These are phyloP conservation scores for Pythium dissimile DNA, from an alignment of 352 stramenopile species.

Conservation along the genomic window DNA sequence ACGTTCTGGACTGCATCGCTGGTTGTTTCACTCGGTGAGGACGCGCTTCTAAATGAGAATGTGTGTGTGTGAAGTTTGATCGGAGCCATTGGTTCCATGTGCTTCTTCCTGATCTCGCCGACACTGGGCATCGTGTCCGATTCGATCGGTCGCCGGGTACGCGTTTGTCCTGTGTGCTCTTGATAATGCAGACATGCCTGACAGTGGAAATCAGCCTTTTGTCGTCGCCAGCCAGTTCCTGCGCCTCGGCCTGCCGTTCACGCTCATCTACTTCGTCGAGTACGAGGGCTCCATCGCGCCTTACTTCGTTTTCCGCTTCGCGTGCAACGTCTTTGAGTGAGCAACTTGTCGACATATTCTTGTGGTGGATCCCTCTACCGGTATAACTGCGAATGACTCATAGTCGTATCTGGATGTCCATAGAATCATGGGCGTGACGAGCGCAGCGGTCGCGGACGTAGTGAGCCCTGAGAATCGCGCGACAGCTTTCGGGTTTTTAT, in stretches of 20 bases:
- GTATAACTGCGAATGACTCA: background rate
- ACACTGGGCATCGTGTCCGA: constrained; percentile 77
- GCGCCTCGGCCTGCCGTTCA: constrained; percentile 55
- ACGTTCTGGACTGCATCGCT: background rate
- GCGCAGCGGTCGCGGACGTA: constrained; percentile 59
- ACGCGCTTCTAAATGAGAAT: background rate
- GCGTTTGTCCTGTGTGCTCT: no score
- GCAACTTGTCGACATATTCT: background rate
- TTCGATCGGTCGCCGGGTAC: constrained; percentile 74
- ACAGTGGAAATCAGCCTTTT: no score
- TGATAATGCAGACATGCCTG: no score
- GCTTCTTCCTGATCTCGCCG: constrained; percentile 70
- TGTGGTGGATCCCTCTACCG: no score
- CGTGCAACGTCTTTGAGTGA: constrained; percentile 60
- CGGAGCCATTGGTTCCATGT: constrained; percentile 49
- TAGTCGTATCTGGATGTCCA: background rate
- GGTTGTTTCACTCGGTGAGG: background rate
- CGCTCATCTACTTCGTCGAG: constrained; percentile 70
- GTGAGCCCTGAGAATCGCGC: constrained; percentile 52
- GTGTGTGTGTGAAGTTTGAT: constrained; percentile 32
- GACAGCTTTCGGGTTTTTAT: constrained; percentile 58
- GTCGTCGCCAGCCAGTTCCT: constrained; percentile 63
- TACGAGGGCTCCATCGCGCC: constrained; percentile 49
- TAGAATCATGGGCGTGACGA: constrained; percentile 56
- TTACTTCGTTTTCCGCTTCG: constrained; percentile 59